These are phyloP conservation scores for Sarcocystis neurona DNA, from an alignment of 169 alveolate species.

Conservation along the genomic window DNA sequence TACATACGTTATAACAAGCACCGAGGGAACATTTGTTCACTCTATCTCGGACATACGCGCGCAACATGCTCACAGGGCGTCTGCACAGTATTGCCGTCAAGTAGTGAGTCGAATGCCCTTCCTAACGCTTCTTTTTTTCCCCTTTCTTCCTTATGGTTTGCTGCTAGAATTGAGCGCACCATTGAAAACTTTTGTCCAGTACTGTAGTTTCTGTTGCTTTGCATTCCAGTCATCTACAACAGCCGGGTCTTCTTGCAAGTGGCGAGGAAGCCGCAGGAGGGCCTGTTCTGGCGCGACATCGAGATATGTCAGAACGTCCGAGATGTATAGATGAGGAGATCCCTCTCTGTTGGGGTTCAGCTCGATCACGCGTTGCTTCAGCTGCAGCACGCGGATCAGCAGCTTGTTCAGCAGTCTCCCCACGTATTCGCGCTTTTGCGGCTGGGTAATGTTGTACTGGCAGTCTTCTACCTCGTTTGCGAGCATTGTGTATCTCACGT, in stretches of 20 bases:
- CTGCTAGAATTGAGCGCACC: neutral
- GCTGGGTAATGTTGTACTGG: conserved; percentile 89
- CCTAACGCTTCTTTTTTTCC: neutral
- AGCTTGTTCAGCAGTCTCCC: conserved; percentile 82
- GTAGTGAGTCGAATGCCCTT: neutral
- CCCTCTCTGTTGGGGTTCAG: conserved; percentile 82
- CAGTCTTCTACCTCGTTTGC: conserved; percentile 86
- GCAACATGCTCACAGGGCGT: too few species aligned
- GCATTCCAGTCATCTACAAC: conserved; percentile 67
- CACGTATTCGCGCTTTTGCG: conserved; percentile 83
- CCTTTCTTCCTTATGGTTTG: neutral
- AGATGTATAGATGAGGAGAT: conserved; percentile 82
- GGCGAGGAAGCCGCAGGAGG: conserved; percentile 87
- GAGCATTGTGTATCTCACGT: conserved; percentile 84
- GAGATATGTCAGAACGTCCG: conserved; percentile 84
- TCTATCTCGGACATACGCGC: too few species aligned
- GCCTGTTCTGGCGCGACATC: conserved; percentile 83
- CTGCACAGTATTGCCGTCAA: too few species aligned
- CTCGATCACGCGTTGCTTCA: conserved; percentile 76
- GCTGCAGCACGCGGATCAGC: conserved; percentile 80
- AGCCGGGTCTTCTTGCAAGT: conserved; percentile 84
- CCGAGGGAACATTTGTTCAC: too few species aligned
- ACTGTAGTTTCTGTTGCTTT: conserved; percentile 1
- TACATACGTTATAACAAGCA: too few species aligned
- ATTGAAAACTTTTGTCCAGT: neutral